phyloP scores from a whole-genome alignment of 1,284 basidiomycete genomes.

The Ceratobasidium papillatum region DNA sequence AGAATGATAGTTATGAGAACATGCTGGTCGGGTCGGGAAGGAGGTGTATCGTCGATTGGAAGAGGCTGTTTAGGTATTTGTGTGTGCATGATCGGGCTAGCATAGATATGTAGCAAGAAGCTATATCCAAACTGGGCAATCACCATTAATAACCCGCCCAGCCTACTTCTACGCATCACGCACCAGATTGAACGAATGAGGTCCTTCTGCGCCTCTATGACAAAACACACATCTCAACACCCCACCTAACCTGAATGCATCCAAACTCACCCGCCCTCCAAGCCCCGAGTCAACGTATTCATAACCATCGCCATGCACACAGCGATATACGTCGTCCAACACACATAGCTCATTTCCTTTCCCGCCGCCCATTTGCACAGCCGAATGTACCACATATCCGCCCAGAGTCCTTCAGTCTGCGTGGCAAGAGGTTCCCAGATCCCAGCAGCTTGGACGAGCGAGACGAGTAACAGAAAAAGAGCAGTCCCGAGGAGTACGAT shows the following conservation, averaged over 20 bases:
- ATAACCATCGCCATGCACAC: conserved; percentile 70
- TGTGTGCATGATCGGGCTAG: conserved; percentile 66
- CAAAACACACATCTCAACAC: not conserved
- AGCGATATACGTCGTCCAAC: conserved; percentile 74
- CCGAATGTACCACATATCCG: conserved; percentile 50
- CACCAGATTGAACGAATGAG: conserved; percentile 45
- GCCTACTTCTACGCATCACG: conserved; percentile 16
- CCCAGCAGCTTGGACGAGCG: conserved; percentile 65
- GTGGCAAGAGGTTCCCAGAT: conserved; percentile 48
- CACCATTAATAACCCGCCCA: conserved; percentile 22
- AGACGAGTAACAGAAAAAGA: conserved; percentile 63
- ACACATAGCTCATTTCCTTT: conserved; percentile 67
- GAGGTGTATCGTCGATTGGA: conserved; percentile 17
- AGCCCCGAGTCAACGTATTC: conserved; percentile 68
- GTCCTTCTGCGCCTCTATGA: conserved; percentile 23
- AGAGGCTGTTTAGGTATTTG: conserved; percentile 46
- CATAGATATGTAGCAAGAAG: conserved; percentile 75
- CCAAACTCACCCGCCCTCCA: conserved; percentile 60
- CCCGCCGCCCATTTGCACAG: conserved; percentile 60
- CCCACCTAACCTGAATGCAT: not conserved
- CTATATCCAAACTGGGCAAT: conserved; percentile 70
- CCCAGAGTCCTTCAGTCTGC: conserved; percentile 15
- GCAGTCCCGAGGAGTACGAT: conserved; percentile 66
- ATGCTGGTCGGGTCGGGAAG: conserved; percentile 71
- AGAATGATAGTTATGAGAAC: conserved; percentile 71